phyloP scores from a whole-genome alignment of 352 stramenopile species.

The Globisporangium spinosum region DNA sequence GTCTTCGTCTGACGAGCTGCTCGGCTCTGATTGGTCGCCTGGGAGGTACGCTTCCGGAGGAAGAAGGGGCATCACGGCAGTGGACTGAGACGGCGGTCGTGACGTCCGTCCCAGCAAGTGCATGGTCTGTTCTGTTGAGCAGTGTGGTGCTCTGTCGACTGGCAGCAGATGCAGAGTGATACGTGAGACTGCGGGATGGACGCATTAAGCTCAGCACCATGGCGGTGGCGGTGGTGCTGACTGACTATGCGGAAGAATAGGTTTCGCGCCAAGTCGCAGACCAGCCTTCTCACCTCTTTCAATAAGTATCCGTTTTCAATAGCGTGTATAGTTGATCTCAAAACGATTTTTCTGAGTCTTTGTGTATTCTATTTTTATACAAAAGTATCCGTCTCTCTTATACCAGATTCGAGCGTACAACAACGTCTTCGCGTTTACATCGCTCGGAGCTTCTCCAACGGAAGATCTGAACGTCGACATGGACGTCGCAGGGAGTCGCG shows the following conservation, averaged over 20 bases:
- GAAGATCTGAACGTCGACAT: no score
- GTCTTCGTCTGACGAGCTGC: constrained; percentile 10
- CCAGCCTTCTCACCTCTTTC: neutral
- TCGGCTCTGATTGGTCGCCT: constrained; percentile 17
- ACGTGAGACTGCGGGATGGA: neutral
- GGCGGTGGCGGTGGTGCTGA: neutral
- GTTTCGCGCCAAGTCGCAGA: neutral
- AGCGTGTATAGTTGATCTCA: neutral
- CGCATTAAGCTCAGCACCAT: neutral
- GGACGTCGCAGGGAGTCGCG: no score
- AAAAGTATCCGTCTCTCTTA: no score
- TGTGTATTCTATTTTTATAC: no score
- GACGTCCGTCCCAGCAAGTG: neutral
- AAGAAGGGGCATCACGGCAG: constrained; percentile 12
- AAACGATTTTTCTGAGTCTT: neutral
- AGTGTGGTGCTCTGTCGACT: neutral
- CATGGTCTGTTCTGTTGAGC: constrained; percentile 2
- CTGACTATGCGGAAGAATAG: neutral
- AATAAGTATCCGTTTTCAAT: neutral
- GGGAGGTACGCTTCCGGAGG: neutral
- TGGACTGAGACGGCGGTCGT: neutral
- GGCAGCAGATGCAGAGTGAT: neutral
- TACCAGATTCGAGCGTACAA: no score
- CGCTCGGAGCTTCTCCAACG: no score
- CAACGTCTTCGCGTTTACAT: no score